Evolutionary conservation across 768 basidiomycete species (phyloP), one percentile per base, ranked within the genome.

Genomic region (Clitopilus passeckerianus): DNA sequence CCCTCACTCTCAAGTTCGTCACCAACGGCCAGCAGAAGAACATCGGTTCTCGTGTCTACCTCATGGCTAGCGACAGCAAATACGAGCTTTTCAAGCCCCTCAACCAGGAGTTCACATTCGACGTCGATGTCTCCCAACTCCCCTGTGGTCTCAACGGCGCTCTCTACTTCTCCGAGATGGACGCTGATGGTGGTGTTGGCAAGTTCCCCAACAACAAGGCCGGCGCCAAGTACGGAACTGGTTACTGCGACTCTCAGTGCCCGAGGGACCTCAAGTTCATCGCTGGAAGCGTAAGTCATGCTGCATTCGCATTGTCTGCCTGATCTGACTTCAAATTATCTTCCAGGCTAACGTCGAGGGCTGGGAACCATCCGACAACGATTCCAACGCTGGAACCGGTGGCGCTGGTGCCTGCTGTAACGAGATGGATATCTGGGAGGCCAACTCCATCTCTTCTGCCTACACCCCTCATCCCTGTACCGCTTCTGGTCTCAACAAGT

Each of bases 341-440:
- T 56, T 23, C 2, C 61, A 83, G 81, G 79, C 80, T 57, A 84
- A 84, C 74, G 67, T 76, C 34, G 64, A 63, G 15, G 75, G 72
- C 58, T 83, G 82, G 82, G 67, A 64, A 9, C 58, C 66, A 14
- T 67, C 70, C 15, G 43, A 72, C 59, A 75, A 64, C 64, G 74
- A 76, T 58, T 61, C 73, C 60, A 84, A 83, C 70, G 70, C 80
- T 15, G 82, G 82, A 30, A 70, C 69, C 6, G 82, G 82, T 34
- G 24, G 66, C 22, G 73, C 66, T 64, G 82, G 82, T 63, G 70
- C 81, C 18, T 84, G 82, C 76, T 84, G 83, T 68, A 75, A 69
- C 60, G 82, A 83, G 71, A 83, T 84, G 81, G 82, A 84, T 67
- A 74, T 84, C 67, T 84, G 82, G 82, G 82, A 83, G 64, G 81